These are phyloP conservation scores for Cicer cuneatum DNA, from an alignment of 306 rosid species.

Conservation along the genomic window DNA sequence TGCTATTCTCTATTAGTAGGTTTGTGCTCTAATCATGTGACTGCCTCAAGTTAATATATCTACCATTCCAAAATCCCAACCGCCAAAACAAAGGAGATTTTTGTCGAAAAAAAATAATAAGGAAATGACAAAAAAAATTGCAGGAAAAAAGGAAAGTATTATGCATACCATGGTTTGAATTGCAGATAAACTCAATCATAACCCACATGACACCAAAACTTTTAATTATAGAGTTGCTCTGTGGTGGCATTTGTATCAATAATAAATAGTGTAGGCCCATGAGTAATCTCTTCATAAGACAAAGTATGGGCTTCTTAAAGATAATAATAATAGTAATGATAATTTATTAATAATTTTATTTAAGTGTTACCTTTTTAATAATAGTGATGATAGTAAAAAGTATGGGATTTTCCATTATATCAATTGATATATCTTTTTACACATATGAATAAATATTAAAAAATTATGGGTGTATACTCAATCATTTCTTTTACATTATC, in stretches of 20 bases:
- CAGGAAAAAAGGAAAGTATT: conserved; percentile 23
- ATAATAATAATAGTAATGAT: no score
- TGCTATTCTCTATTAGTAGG: conserved; percentile 50
- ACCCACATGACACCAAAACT: conserved; percentile 83
- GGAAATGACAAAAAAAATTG: background rate
- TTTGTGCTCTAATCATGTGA: conserved; percentile 66
- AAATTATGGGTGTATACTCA: no score
- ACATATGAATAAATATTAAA: no score
- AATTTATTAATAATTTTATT: no score
- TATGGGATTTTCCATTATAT: no score
- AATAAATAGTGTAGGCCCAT: background rate
- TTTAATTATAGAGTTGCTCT: conserved; percentile 62
- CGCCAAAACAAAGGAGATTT: conserved; percentile 50
- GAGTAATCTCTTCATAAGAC: no score
- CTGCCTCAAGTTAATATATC: conserved; percentile 59
- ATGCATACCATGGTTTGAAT: conserved; percentile 55
- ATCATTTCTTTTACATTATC: no score
- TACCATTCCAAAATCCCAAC: conserved; percentile 71
- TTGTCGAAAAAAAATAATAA: no score
- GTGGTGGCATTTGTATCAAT: conserved; percentile 42
- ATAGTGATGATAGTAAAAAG: no score
- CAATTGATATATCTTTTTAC: no score
- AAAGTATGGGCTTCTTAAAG: no score
- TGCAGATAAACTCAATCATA: conserved; percentile 71
- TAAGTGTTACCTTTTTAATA: no score